Conservation (phyloP, 805 yeast species). For the Saccharomycopsis sp. region DNA sequence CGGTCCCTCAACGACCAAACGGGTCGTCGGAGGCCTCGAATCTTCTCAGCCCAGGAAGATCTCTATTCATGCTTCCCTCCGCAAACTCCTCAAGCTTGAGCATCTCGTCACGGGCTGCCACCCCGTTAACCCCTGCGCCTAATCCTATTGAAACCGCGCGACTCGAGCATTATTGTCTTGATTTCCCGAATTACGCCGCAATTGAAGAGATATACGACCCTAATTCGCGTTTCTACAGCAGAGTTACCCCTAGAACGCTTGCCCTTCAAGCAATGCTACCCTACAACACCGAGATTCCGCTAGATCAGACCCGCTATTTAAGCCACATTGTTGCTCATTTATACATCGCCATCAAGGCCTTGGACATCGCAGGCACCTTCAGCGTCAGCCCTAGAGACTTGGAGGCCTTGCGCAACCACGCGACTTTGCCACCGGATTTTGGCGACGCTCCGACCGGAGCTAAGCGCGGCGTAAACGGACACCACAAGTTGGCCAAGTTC, state of each 20-base stretch:
- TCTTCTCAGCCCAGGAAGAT: background rate
- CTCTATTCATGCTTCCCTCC: background rate
- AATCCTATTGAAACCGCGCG: conserved; percentile 25
- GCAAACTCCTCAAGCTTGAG: background rate
- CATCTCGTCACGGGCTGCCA: conserved; percentile 6
- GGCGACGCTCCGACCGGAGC: conserved; percentile 28
- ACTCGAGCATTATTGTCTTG: conserved; percentile 40
- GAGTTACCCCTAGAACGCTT: conserved; percentile 30
- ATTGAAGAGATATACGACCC: conserved; percentile 34
- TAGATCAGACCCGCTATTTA: conserved; percentile 65
- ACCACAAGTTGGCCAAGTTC: background rate
- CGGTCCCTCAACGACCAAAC: background rate
- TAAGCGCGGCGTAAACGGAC: background rate
- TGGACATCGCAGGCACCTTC: conserved; percentile 68
- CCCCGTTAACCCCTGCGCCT: conserved; percentile 19
- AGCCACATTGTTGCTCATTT: conserved; percentile 76
- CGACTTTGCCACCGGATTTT: conserved; percentile 38
- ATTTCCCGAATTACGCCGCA: conserved; percentile 36
- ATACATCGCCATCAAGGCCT: conserved; percentile 66
- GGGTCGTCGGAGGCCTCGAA: background rate
- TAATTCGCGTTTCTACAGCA: conserved; percentile 35
- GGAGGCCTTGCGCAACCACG: conserved; percentile 4
- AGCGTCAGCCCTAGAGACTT: conserved; percentile 64
- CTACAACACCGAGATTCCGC: conserved; percentile 60
- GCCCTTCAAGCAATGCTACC: conserved; percentile 48